Evolutionary conservation across 768 basidiomycete species (phyloP), one percentile per base, ranked within the genome.

Genomic region (Megacollybia marginata): DNA sequence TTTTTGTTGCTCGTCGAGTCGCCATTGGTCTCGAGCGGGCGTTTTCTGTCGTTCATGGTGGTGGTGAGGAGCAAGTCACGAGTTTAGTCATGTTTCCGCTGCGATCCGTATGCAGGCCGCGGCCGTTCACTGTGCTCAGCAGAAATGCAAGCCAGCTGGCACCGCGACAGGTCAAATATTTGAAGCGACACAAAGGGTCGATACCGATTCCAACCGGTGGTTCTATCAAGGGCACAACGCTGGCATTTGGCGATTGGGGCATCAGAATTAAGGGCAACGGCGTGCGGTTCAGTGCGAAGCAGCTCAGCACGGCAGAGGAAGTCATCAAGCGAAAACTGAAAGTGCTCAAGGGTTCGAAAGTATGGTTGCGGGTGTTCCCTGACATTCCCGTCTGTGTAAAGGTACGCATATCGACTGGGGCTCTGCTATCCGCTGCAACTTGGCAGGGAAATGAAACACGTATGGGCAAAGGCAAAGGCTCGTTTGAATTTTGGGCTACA

Each of bases 391-490:
- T 99, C 52, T 96, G 94, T 72, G 84, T 97, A 48, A 98, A 99
- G 80, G 92, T 90, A 28, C 12, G 2, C 43, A 33, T 33, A 9
- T 38, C 44, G 33, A 12, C 48, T 46, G 15, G n/a, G 19, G 43
- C n/a, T n/a, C n/a, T 52, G 19, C 44, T 10, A 54, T 12, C 31
- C 23, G 2, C 44, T 10, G 11, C 12, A 44, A 13, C 23, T 23
- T 19, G 51, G 6, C 52, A 92, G 90, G 95, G 96, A 48, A 98
- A 96, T 58, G 94, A 98, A 67, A 94, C 92, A 5, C 88, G 96
- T 76, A 97, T 98, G 96, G 96, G 96, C 46, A 98, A 98, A 69
- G 96, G 96, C 52, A 99, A 99, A 66, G 96, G 96, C 43, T 81
- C 88, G 0, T 98, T 98, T 59, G 96, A 98, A 62, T 97, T 77